A percentile compares a stretch with the other conserved stretches of the same genome.
Conservation (phyloP, 2,329 filamentous ascomycete genomes). For the Pseudogymnoascus sp. region DNA sequence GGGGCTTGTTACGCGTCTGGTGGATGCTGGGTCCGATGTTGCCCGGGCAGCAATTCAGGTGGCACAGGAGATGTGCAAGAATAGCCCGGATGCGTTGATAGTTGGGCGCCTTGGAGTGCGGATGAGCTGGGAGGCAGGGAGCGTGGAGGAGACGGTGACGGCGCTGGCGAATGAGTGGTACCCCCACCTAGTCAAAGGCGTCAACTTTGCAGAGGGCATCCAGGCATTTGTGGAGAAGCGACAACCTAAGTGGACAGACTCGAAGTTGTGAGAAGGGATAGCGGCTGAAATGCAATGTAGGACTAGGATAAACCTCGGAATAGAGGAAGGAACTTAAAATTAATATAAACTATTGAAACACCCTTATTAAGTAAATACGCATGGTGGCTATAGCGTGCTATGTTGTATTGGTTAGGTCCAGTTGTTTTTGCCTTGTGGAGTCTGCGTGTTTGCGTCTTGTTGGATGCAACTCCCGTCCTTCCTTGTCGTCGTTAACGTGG, state of each 20-base stretch:
- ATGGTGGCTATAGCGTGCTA: not conserved
- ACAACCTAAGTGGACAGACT: conserved; percentile 55
- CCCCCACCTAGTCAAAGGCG: conserved; percentile 48
- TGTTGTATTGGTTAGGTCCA: not conserved
- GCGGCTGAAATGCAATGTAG: not conserved
- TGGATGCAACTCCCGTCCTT: not conserved
- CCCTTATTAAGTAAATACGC: not conserved
- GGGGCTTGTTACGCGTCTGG: conserved; percentile 59
- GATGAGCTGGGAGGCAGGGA: conserved; percentile 17
- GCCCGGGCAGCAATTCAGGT: conserved; percentile 44
- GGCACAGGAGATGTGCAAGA: conserved; percentile 19
- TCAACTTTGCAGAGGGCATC: conserved; percentile 67
- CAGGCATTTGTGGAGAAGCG: conserved; percentile 67
- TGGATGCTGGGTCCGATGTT: conserved; percentile 35
- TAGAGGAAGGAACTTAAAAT: not conserved
- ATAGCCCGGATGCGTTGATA: conserved; percentile 20
- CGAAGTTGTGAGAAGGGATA: conserved; percentile 37
- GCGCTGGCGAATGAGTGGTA: conserved; percentile 48
- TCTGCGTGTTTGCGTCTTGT: conserved; percentile 10
- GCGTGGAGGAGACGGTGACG: conserved; percentile 17
- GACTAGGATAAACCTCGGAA: not conserved
- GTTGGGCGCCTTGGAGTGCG: conserved; percentile 17
- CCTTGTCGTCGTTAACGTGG: not conserved
- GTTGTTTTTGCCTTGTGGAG: not conserved
- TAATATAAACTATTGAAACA: conserved; percentile 8